Conservation (phyloP, 495 filamentous ascomycete species). For the Xylaria sp. region DNA sequence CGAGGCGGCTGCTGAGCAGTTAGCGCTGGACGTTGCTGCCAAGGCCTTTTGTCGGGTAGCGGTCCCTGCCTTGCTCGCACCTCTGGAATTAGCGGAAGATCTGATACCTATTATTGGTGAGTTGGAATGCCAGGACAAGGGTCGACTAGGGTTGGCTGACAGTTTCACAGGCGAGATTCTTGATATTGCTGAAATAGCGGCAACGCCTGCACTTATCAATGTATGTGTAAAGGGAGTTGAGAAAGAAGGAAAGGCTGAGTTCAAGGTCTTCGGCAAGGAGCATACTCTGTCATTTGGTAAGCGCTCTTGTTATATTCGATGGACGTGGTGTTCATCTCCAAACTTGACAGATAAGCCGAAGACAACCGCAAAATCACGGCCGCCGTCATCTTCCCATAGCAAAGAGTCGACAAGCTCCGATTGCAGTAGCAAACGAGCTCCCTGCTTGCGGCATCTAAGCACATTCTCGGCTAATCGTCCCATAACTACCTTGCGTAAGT, state of each 20-base stretch:
- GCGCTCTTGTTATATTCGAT: no score
- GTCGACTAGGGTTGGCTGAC: no score
- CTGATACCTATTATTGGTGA: slow-evolving; percentile 1
- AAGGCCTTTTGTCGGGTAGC: slow-evolving; percentile 13
- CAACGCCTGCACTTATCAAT: background rate
- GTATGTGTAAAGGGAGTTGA: background rate
- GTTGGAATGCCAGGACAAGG: background rate
- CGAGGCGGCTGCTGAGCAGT: background rate
- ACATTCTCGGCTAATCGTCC: no score
- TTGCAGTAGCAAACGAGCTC: no score
- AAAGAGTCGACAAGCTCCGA: no score
- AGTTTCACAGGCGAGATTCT: background rate
- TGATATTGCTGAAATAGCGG: background rate
- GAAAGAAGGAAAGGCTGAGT: slow-evolving; percentile 6
- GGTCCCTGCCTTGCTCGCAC: background rate
- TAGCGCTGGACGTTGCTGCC: background rate
- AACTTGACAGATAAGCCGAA: no score
- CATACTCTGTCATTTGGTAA: background rate
- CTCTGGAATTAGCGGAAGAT: background rate
- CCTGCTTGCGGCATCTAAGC: no score
- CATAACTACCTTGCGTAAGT: no score
- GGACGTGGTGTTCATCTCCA: no score
- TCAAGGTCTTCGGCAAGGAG: slow-evolving; percentile 8
- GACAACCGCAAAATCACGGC: no score
- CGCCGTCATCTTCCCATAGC: no score